These are phyloP conservation scores for Erigeron philadelphicus DNA, from an alignment of 140 eudicot species.

Conservation along the genomic window DNA sequence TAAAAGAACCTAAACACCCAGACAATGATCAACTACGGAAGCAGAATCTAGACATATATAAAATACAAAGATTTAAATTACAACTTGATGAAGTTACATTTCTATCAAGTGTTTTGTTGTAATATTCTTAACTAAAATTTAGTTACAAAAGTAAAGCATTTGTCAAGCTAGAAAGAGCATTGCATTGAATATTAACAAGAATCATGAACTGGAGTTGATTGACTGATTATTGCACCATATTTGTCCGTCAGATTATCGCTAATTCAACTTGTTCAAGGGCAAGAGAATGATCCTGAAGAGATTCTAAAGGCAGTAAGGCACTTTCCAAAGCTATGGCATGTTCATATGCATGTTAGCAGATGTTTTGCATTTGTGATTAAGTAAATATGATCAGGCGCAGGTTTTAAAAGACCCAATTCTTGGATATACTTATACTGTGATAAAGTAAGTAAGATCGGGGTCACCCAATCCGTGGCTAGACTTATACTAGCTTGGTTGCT, in stretches of 20 bases:
- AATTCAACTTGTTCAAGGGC: neutral
- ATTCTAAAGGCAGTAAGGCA: too few species aligned
- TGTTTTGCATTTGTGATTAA: too few species aligned
- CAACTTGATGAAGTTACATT: neutral
- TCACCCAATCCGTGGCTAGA: neutral
- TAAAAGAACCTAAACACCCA: too few species aligned
- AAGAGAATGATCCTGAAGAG: too few species aligned
- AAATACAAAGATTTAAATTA: neutral
- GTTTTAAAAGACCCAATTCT: too few species aligned
- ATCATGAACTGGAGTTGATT: neutral
- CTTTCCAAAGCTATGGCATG: too few species aligned
- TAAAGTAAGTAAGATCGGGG: too few species aligned
- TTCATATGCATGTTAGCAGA: too few species aligned
- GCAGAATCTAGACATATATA: neutral
- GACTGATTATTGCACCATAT: neutral
- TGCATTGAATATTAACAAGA: neutral
- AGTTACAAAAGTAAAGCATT: neutral
- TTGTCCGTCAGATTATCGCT: neutral
- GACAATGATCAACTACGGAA: too few species aligned
- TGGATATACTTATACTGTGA: too few species aligned
- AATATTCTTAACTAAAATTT: neutral
- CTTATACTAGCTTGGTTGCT: neutral
- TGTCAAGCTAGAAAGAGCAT: neutral
- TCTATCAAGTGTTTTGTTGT: neutral
- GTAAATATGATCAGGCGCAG: too few species aligned